phyloP scores from a whole-genome alignment of 768 basidiomycete species.

The Macrolepiota albuminosa region DNA sequence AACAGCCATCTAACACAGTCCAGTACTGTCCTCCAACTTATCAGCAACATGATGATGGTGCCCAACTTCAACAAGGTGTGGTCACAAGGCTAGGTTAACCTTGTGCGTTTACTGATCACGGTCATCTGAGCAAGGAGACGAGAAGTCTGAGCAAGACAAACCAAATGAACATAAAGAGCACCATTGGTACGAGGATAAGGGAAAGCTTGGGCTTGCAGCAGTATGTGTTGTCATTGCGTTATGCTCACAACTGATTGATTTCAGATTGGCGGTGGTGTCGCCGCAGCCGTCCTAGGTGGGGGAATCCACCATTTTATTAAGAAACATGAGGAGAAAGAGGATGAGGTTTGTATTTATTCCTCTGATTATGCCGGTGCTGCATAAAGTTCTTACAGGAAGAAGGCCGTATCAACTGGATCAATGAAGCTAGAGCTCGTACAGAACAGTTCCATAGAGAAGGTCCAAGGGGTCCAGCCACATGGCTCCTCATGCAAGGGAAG shows the following conservation, averaged over 20 bases:
- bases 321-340: slow-evolving; percentile 46
- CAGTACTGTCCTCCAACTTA: slow-evolving; percentile 22
- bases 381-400: slow-evolving; percentile 35
- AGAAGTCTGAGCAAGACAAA: slow-evolving; percentile 11
- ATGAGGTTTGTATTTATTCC: slow-evolving; percentile 37
- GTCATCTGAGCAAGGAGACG: slow-evolving; percentile 3
- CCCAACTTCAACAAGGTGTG: slow-evolving; percentile 15
- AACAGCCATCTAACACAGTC: slow-evolving; percentile 21
- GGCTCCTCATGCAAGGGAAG: slow-evolving; percentile 58
- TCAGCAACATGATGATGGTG: slow-evolving; percentile 17
- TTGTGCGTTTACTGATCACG: slow-evolving; percentile 4
- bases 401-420: slow-evolving; percentile 47
- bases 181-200: slow-evolving; percentile 51
- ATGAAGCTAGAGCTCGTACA: slow-evolving; percentile 53
- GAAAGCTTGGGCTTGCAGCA: slow-evolving; percentile 51
- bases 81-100: background rate
- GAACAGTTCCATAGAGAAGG: slow-evolving; percentile 40
- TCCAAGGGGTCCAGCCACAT: slow-evolving; percentile 46
- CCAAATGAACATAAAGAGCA: slow-evolving; percentile 39
- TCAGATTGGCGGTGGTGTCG: slow-evolving; percentile 63
- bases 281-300: slow-evolving; percentile 14
- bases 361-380: background rate
- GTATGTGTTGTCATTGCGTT: slow-evolving; percentile 24
- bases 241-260: slow-evolving; percentile 6
- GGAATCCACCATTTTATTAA: slow-evolving; percentile 2